Percentiles rank a stretch among this genome's conserved stretches.
Conservation (phyloP, 2,329 filamentous ascomycete species). For the Didymella pomorum region DNA sequence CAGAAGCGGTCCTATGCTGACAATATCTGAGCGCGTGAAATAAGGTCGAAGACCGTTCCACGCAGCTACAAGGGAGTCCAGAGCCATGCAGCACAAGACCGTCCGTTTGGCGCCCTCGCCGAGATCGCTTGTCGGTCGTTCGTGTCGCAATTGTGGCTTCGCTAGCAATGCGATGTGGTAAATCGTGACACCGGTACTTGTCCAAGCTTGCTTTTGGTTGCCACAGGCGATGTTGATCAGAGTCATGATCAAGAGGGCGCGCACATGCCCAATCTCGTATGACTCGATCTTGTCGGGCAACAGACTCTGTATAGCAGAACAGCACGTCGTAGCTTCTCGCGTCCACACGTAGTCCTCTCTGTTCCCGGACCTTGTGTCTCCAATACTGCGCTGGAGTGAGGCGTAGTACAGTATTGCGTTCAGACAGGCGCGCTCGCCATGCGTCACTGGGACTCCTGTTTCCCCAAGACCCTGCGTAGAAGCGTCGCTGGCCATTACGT, state of each 20-base stretch:
- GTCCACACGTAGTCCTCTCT: neutral
- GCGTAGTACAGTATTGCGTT: neutral
- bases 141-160: neutral
- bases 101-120: neutral
- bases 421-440: conserved; percentile 1
- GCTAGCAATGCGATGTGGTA: neutral
- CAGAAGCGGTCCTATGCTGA: conserved; percentile 1
- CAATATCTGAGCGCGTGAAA: conserved; percentile 1
- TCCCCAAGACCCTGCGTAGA: neutral
- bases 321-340: neutral
- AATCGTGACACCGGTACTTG: neutral
- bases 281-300: neutral
- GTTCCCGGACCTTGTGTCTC: neutral
- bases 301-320: neutral
- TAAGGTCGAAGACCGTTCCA: conserved; percentile 5
- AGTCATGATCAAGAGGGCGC: conserved; percentile 1
- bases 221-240: neutral
- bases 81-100: neutral
- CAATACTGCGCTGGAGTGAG: neutral
- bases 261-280: conserved; percentile 2
- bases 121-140: neutral
- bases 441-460: neutral
- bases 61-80: conserved; percentile 2
- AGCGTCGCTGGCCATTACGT: neutral
- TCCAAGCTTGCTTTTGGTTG: neutral